These are phyloP conservation scores for Claviceps cyperi DNA, from an alignment of 2,329 filamentous ascomycete genomes.

Conservation along the genomic window DNA sequence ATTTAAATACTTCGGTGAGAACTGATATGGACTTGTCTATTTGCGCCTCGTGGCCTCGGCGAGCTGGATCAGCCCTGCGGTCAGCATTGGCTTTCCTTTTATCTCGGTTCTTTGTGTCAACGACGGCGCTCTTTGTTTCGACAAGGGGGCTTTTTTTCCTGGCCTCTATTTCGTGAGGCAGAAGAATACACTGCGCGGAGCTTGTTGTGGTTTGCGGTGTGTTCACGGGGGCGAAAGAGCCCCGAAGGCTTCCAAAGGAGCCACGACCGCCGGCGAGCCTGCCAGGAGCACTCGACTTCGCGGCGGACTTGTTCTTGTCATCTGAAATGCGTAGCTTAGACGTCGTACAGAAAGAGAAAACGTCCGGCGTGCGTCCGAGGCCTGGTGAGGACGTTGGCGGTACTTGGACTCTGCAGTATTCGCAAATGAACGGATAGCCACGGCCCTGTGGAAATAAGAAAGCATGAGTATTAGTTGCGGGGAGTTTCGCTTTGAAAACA, in stretches of 20 bases:
- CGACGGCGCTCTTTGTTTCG: neutral
- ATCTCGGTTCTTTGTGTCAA: neutral
- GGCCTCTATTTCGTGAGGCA: constrained; percentile 26
- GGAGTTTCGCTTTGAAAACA: neutral
- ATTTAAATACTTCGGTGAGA: constrained; percentile 20
- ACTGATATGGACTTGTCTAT: constrained; percentile 14
- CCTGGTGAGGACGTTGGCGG: constrained; percentile 8
- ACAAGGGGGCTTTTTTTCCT: neutral
- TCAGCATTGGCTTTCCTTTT: neutral
- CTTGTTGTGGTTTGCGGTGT: neutral
- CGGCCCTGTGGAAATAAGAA: constrained; percentile 16
- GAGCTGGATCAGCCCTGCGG: neutral
- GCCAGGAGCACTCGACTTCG: constrained; percentile 13
- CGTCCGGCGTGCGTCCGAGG: neutral
- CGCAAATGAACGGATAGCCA: constrained; percentile 26
- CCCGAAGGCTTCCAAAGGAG: constrained; percentile 9
- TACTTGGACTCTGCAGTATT: constrained; percentile 22
- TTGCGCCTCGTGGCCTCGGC: constrained; percentile 4
- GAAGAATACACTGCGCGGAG: constrained; percentile 12
- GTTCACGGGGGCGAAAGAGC: constrained; percentile 8
- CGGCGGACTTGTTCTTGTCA: constrained; percentile 6
- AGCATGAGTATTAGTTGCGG: neutral
- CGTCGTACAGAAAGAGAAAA: constrained; percentile 1
- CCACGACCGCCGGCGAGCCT: constrained; percentile 10
- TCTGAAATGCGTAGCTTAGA: constrained; percentile 8